Conservation (phyloP, 768 basidiomycete genomes). For the Mycena rebaudengoi region DNA sequence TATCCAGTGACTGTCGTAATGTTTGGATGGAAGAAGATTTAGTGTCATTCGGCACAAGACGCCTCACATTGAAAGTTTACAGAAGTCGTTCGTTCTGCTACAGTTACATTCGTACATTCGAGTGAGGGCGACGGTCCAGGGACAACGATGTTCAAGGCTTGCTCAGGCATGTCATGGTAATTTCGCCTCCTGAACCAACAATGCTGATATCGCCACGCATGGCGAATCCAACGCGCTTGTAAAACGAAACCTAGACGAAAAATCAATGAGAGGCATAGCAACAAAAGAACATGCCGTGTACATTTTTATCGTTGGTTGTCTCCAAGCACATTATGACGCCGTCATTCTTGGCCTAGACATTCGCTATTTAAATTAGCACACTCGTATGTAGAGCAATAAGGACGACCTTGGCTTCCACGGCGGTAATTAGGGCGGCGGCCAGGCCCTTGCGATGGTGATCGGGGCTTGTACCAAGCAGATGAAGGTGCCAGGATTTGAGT, state of each 20-base stretch:
- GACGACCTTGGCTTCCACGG: constrained; percentile 20
- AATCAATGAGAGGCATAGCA: background rate
- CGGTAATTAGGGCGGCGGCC: constrained; percentile 18
- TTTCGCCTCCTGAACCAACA: constrained; percentile 16
- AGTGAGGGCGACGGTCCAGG: no score
- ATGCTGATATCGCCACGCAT: constrained; percentile 15
- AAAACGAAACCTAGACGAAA: constrained; percentile 16
- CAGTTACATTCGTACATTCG: no score
- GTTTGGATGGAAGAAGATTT: no score
- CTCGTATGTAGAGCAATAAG: background rate
- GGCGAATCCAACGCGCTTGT: constrained; percentile 18
- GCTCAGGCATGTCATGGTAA: constrained; percentile 6
- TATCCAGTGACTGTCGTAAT: no score
- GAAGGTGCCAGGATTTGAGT: constrained; percentile 18
- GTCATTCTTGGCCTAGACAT: constrained; percentile 4
- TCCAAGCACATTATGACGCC: constrained; percentile 17
- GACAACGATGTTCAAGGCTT: constrained; percentile 1
- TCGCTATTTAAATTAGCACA: background rate
- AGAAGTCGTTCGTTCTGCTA: no score
- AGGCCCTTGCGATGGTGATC: constrained; percentile 22
- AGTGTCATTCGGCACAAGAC: no score
- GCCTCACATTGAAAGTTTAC: no score
- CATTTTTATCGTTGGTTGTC: constrained; percentile 21
- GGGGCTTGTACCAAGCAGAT: constrained; percentile 20
- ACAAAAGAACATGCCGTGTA: background rate